Evolutionary conservation across 192 early-diverging fungal species (phyloP), one percentile per base, ranked within the genome.

Genomic region (Polychytrium aggregatum): DNA sequence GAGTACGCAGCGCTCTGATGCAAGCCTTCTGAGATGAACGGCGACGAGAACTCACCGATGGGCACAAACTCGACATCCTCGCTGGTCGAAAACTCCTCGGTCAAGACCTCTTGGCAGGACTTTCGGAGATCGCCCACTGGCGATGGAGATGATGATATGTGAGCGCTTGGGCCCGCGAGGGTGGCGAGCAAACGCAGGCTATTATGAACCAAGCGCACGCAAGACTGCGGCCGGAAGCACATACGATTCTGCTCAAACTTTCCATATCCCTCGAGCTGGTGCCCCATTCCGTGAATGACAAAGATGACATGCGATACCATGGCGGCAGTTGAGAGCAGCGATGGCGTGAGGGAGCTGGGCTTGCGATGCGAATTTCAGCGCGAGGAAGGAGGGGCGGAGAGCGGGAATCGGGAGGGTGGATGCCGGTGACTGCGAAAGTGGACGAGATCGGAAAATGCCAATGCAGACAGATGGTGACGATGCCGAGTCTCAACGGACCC

Each of bases 261-360:
- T 9, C 54, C 55, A 21, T 38, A 42, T 3, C 36, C 37, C 33
- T 57, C 52, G 10, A 42, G 25, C 16, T 49, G 45, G 17, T 43
- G 41, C 7, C 59, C 60, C 70, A 72, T 72, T 14, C 70, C 70
- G 40, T 72, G 70, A 22, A 72, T 59, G 14, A 72, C 55, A 50
- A 68, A 68, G 49, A 45, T 38, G 11, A 62, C 53, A 28, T 59
- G 57, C n/a, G n/a, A n/a, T n/a, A n/a, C n/a, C n/a, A n/a, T n/a
- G n/a, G n/a, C n/a, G n/a, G n/a, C n/a, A n/a, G n/a, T n/a, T n/a
- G n/a, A n/a, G n/a, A n/a, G n/a, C n/a, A n/a, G n/a, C n/a, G n/a
- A n/a, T n/a, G n/a, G n/a, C n/a, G n/a, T n/a, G n/a, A n/a, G n/a
- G n/a, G n/a, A n/a, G n/a, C n/a, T n/a, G n/a, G n/a, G n/a, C n/a